A percentile compares a stretch with the other conserved stretches of the same genome.
Conservation (phyloP, 2,329 filamentous ascomycete genomes). For the Epichloe hybrida region DNA sequence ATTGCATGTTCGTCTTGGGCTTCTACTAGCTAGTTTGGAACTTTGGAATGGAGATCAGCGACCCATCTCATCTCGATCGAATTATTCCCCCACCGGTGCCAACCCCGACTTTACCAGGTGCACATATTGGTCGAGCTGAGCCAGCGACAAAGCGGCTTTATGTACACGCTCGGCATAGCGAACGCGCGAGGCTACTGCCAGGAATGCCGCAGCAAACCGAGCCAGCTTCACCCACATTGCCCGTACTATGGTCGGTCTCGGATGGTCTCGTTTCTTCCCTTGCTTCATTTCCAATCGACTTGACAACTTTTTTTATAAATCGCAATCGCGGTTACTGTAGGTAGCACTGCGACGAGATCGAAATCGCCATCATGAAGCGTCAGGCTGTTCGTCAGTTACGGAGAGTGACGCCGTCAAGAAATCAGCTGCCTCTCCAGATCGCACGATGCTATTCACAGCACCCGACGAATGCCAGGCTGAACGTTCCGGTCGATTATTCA, state of each 20-base stretch:
- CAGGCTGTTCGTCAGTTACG: conserved; percentile 18
- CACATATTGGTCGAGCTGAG: too few relatives aligned
- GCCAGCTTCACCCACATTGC: conserved; percentile 5
- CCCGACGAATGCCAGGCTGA: conserved; percentile 53
- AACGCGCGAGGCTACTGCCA: neutral
- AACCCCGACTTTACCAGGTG: too few relatives aligned
- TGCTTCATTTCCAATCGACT: conserved; percentile 2
- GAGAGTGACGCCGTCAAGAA: conserved; percentile 13
- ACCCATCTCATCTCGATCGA: too few relatives aligned
- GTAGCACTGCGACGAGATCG: conserved; percentile 4
- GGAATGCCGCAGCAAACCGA: conserved; percentile 26
- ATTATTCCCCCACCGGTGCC: too few relatives aligned
- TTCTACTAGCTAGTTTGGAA: too few relatives aligned
- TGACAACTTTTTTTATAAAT: neutral
- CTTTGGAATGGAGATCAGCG: too few relatives aligned
- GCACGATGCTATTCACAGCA: conserved; percentile 38
- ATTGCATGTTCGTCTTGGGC: too few relatives aligned
- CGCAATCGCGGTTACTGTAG: neutral
- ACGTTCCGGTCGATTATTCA: conserved; percentile 77
- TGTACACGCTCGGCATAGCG: neutral
- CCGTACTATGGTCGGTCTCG: neutral
- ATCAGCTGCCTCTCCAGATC: conserved; percentile 10
- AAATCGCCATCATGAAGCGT: conserved; percentile 16
- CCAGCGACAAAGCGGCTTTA: neutral
- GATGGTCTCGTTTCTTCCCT: neutral